phyloP scores from a whole-genome alignment of 768 basidiomycete species.

The Chiua virens region DNA sequence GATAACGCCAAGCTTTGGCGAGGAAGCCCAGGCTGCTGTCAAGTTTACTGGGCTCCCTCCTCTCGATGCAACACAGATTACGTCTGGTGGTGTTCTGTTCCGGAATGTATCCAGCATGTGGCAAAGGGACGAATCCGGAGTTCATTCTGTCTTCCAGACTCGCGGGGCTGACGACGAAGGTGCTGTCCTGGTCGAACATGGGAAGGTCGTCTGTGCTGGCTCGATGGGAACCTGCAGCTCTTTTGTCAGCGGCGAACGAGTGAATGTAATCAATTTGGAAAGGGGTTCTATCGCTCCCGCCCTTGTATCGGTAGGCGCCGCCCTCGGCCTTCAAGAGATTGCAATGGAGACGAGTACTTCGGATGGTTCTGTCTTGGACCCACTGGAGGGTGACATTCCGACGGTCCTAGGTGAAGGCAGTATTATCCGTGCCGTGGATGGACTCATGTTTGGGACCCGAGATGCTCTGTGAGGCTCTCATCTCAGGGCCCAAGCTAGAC shows the following conservation, averaged over 20 bases:
- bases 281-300: slow-evolving; percentile 66
- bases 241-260: slow-evolving; percentile 8
- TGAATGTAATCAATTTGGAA: slow-evolving; percentile 45
- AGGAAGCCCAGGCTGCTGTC: slow-evolving; percentile 57
- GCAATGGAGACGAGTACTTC: slow-evolving; percentile 58
- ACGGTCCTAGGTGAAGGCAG: slow-evolving; percentile 35
- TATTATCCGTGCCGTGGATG: slow-evolving; percentile 63
- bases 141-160: slow-evolving; percentile 15
- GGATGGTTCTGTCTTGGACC: slow-evolving; percentile 63
- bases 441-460: slow-evolving; percentile 52
- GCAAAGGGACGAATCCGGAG: slow-evolving; percentile 22
- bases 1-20: slow-evolving; percentile 53
- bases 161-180: slow-evolving; percentile 14
- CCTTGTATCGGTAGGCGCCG: slow-evolving; percentile 60
- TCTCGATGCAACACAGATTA: slow-evolving; percentile 39
- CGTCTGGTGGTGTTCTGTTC: slow-evolving; percentile 47
- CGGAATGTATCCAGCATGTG: slow-evolving; percentile 47
- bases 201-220: slow-evolving; percentile 52
- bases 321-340: slow-evolving; percentile 72
- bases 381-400: slow-evolving; percentile 34
- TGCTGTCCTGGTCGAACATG: slow-evolving; percentile 50
- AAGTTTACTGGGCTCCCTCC: slow-evolving; percentile 71
- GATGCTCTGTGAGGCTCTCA: slow-evolving; percentile 43
- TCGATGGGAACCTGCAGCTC: slow-evolving; percentile 5
- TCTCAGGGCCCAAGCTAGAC: background rate